These are phyloP conservation scores for barrel medic (Medicago truncatula) DNA, from an alignment of 306 rosid genomes.

Conservation along the genomic window MtrunA17r5.0-ANR NC_053042.1:29548501-29549000, in stretches of 20 bases:
- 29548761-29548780: not conserved
- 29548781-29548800: not conserved
- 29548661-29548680: slow-evolving; percentile 59
- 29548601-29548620: slow-evolving; percentile 98
- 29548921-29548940: too few relatives aligned
- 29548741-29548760: not conserved
- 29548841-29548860: too few relatives aligned
- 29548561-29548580: slow-evolving; percentile 17
- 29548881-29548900: too few relatives aligned
- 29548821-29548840: not conserved
- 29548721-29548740: slow-evolving; percentile 1
- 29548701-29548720: slow-evolving; percentile 48
- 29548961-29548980: too few relatives aligned
- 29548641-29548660: slow-evolving; percentile 47
- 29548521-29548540: not conserved
- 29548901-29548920: too few relatives aligned
- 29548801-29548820: not conserved
- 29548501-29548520: not conserved
- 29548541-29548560: not conserved
- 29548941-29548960: too few relatives aligned
- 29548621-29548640: slow-evolving; percentile 84
- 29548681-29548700: slow-evolving; percentile 42
- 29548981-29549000: too few relatives aligned
- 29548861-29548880: too few relatives aligned
- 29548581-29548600: slow-evolving; percentile 72